phyloP scores from a whole-genome alignment of 1,284 basidiomycete species.

The Schizophyllum commune region DNA sequence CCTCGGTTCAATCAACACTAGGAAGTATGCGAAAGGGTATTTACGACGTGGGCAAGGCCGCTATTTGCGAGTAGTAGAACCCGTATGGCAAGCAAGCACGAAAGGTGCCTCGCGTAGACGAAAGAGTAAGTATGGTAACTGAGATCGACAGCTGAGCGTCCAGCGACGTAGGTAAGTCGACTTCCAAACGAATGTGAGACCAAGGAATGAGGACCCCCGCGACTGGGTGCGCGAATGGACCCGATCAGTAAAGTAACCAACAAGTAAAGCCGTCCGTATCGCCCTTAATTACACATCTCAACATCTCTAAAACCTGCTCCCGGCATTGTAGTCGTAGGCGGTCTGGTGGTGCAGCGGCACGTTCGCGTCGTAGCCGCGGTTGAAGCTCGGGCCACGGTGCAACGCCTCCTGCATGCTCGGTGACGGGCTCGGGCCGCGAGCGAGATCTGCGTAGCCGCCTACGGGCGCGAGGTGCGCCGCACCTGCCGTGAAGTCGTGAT shows the following conservation, averaged over 20 bases:
- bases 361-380: conserved; percentile 37
- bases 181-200: conserved; percentile 14
- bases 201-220: conserved; percentile 12
- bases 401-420: conserved; percentile 55
- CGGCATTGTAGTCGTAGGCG: conserved; percentile 17
- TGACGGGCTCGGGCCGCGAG: conserved; percentile 55
- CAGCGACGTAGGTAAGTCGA: conserved; percentile 20
- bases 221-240: conserved; percentile 12
- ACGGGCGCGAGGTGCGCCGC: conserved; percentile 48
- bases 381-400: conserved; percentile 36
- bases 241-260: conserved; percentile 13
- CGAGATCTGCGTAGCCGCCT: conserved; percentile 73
- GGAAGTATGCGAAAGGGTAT: too few relatives aligned
- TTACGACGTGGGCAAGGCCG: too few relatives aligned
- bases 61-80: too few relatives aligned
- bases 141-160: conserved; percentile 12
- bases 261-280: not conserved
- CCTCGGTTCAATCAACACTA: too few relatives aligned
- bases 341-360: conserved; percentile 56
- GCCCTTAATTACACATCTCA: not conserved
- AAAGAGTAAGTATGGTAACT: not conserved
- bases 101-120: too few relatives aligned
- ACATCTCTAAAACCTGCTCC: conserved; percentile 16
- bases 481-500: conserved; percentile 81
- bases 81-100: too few relatives aligned